Base-by-base conservation (phyloP, 495 filamentous ascomycete species). In the Aspergillus affinis region DNA sequence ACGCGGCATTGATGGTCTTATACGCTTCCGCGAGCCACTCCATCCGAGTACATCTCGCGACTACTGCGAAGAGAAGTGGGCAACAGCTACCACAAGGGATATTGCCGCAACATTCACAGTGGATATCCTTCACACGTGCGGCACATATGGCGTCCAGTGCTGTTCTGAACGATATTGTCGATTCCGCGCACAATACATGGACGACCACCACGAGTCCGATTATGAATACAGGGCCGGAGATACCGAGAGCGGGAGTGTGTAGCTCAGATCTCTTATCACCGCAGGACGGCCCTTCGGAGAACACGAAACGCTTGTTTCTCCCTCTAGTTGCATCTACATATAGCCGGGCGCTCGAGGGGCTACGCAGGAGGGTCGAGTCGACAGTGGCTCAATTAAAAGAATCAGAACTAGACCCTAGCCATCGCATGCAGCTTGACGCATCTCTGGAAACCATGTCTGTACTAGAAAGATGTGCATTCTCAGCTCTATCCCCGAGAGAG, bases 1-100 rank as follows among this genome's bases (percentile, higher is more conserved):
- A 78, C 56, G 75, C 77, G 1, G 72, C 75, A 9, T 62, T 80
- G 64, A 80, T 80, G 76, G 76, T 71, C 21, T 65, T 80, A 65
- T 78, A 80, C 55, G 76, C 71, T 6, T 77, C 75, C 4, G 72
- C 60, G 6, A 78, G 69, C 53, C 74, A 78, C 46, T 67, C 64
- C 13, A 59, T 71, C 19, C 69, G 76, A 32, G 72, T 78, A 26
- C 69, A 67, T 67, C 61, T 78, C 6, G 66, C 68, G 4, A 66
- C 64, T 18, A 75, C 65, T 13, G 67, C 70, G n/a, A 62, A 60
- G 9, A 45, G 58, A 13, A 54, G 20, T 44, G 65, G 64, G n/a
- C 58, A 21, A 9, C 41, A 48, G 18, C 56, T 67, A 20, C 61
- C 64, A 29, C 48, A 19, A 6, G 64, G 70, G 3, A 49, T 75